Base-by-base conservation (phyloP, 2,329 filamentous ascomycete genomes). In the Phyllosticta citriasiana region DNA sequence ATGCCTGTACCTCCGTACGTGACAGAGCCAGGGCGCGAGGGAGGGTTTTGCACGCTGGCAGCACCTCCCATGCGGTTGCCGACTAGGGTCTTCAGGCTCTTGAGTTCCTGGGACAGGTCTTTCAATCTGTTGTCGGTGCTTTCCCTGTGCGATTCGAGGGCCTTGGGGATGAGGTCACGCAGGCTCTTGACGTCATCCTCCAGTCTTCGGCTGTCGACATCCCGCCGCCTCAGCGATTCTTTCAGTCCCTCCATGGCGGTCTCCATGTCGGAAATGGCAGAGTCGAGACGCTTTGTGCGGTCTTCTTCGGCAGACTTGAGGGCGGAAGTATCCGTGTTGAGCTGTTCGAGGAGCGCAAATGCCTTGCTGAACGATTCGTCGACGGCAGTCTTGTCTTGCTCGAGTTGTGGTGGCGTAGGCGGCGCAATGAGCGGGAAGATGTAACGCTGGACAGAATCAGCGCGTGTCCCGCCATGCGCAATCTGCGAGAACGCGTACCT, bases 291-390 rank as follows among this genome's bases (percentile, higher is more conserved):
- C 69, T 91, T 86, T 9, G 91, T 96, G 63, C 94, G 84, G 63
- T 88, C 82, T 71, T 91, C 82, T 78, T 99, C 94, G 0, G 92
- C 88, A 4, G 84, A 82, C 77, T 99, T 99, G 63, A 99, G 83
- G 8, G 86, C 83, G 59, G 91, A 86, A 0, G 94, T 99, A 73
- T 99, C 95, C 67, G 90, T 89, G 47, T 89, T 85, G 1, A 99
- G 83, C 71, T 97, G 94, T 63, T 99, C 94, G 10, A 99, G 86
- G 14, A 97, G 82, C 19, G 87, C 81, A 72, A 99, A 99, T 2
- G 93, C 91, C 69, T 89, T 89, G 67, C 94, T 89, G 74, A 99
- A 99, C 63, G 93, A 88, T 65, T 92, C 91, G 72, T 97, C 92
- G 62, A 99, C 92, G 50, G 85, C 84, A 64, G 90, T 85, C 76